phyloP scores from a whole-genome alignment of 306 rosid species.

The Cicer chorassanicum region DNA sequence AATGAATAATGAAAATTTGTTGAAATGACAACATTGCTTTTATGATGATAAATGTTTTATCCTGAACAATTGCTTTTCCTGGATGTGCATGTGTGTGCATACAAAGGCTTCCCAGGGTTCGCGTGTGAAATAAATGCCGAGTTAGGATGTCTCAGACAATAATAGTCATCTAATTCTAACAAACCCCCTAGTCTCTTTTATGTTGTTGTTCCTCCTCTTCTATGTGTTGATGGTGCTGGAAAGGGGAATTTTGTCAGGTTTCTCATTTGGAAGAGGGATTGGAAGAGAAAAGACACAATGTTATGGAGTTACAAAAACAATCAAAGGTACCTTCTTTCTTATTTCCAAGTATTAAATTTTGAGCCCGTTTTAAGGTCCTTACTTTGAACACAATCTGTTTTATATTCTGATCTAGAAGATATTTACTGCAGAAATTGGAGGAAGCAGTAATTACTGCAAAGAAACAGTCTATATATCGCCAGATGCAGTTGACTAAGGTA shows the following conservation, averaged over 20 bases:
- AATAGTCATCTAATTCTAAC: conserved; percentile 27
- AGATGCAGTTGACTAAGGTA: conserved; percentile 79
- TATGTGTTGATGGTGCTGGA: conserved; percentile 40
- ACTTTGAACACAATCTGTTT: conserved; percentile 9
- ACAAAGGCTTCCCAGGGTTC: conserved; percentile 14
- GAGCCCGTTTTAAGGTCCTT: conserved; percentile 2
- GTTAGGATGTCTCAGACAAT: conserved; percentile 8
- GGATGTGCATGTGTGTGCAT: conserved; percentile 20
- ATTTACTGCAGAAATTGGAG: conserved; percentile 76
- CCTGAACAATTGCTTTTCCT: conserved; percentile 24
- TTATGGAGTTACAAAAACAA: conserved; percentile 68
- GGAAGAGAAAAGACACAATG: conserved; percentile 52
- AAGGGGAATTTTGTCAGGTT: conserved; percentile 58
- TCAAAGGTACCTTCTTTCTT: conserved; percentile 57
- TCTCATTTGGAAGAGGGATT: conserved; percentile 58
- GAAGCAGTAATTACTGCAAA: conserved; percentile 79
- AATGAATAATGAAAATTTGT: conserved; percentile 25
- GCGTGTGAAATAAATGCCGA: conserved; percentile 11
- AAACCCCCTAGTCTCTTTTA: not conserved
- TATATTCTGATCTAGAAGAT: conserved; percentile 45
- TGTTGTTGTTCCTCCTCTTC: conserved; percentile 33
- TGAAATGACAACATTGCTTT: not conserved
- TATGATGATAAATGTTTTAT: conserved; percentile 8
- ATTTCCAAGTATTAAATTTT: conserved; percentile 27
- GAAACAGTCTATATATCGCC: conserved; percentile 70